Base-by-base conservation (phyloP, 2,329 filamentous ascomycete genomes). In the Cladosporium austrohemisphaericum region DNA sequence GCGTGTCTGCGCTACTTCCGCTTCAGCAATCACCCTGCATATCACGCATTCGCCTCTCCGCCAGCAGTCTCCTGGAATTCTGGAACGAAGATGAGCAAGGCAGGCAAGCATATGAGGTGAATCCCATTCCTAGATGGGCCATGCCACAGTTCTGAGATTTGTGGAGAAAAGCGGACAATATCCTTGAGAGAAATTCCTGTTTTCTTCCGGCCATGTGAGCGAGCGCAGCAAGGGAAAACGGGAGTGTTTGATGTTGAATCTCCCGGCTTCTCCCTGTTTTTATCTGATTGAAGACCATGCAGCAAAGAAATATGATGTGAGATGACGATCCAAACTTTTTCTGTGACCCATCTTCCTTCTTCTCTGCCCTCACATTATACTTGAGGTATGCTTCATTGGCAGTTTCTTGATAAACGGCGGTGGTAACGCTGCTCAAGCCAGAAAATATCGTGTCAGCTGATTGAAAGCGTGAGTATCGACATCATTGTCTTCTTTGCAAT, bases 251-350 rank as follows among this genome's bases (percentile, higher is more conserved):
- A 25, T 19, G 14, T 26, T 19, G 32, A 35, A 10, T 26, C 18
- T 41, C 25, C 18, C 14, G 3, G 14, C 8, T 45, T 45, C 31
- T 35, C 22, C 22, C 20, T 45, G 32, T 23, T 28, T 28, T 32
- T 31, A 22, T 26, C 28, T 19, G 41, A 23, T 28, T 41, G 25
- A 41, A 11, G 25, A 26, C 31, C 20, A 26, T 28, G 13, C 16
- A 23, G 32, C 14, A 36, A 16, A 6, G 16, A 31, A 47, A 47
- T 47, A 46, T 38, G 18, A 47, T 47, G 44, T n/a, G 44, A 47
- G 25, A 47, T 38, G 44, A 47, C 33, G 19, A 29, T 23, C 11
- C 11, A 26, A 26, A 6, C 25, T 11, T 26, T 26, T 6, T 6
- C 25, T 26, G 25, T 26, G 25, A 26, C 11, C 25, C 25, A 26